Base-by-base conservation (phyloP, 1,139 yeast species). In the Debaryomyces robertsiae region DNA sequence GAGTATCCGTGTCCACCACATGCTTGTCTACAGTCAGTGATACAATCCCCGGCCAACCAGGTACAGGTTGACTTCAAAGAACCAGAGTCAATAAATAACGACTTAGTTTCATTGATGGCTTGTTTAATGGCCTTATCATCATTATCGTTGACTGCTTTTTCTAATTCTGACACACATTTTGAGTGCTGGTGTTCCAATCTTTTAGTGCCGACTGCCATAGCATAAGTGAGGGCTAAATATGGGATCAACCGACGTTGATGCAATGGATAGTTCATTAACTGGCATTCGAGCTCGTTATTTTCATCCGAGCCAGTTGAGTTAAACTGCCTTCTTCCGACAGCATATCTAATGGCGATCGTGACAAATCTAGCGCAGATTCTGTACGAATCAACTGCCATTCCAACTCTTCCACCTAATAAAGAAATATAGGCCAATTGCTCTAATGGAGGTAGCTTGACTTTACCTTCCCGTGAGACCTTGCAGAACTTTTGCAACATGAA, bases 1-100 rank as follows among this genome's bases (percentile, higher is more conserved):
- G 77, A 72, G 60, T 73, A 73, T 44, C 78, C 78, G 54, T 72
- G 78, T 45, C 78, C 78, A 61, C 78, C 78, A 61, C 78, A 73
- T 16, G 77, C 62, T 58, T 73, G 78, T 65, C 78, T 69, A 54
- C 72, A 62, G 52, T 73, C 65, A 53, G 71, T 75, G 49, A 73
- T 73, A 43, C 65, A 64, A 44, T 66, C 70, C 41, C 74, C 70
- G 38, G 76, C 70, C 52, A 71, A 62, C 78, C 78, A 73, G 39
- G 78, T 73, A 54, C 66, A 59, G 34, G 77, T 70, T 27, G 77
- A 66, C 59, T 73, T 73, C 60, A 72, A 68, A 34, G 75, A 65
- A 46, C 74, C 77, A 33, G 77, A 70, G 52, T 72, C 78, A 49
- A 72, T 58, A 50, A 72, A 73, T 48, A 73, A 61, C 6, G 75